Evolutionary conservation across 192 early-diverging fungal genomes (phyloP), one percentile per base, ranked within the genome.

Genomic region (Coemansia sp.): DNA sequence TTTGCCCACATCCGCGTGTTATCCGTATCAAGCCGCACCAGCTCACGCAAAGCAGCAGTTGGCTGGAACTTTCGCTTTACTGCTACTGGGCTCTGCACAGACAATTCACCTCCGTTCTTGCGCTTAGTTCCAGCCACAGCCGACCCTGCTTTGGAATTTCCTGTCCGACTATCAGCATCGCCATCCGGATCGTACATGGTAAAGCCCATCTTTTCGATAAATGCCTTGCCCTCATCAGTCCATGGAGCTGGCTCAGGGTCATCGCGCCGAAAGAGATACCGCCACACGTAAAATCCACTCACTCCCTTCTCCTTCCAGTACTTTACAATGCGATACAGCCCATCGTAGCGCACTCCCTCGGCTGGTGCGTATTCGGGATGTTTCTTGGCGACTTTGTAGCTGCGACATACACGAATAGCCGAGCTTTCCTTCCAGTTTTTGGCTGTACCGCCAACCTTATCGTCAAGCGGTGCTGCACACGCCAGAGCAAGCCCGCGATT

Each of bases 171-270:
- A 18, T 48, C 58, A 11, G 24, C n/a, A 17, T 26, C 60, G 5
- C 37, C 40, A 2, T 62, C 68, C 0, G 65, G 60, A 49, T 78
- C 61, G 49, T 72, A 61, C 63, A 82, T 80, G 26, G 58, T 55
- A 11, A 89, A 25, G 0, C 85, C 85, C 11, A 83, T 55, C 15
- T 76, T 52, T 24, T 55, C 58, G 20, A 84, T 84, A 17, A 67
- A 51, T 9, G 21, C 42, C 26, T 74, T 81, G 18, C 87, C 87
- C 51, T 83, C 83, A 5, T 48, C 24, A 0, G 83, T 86, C 88
- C 87, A 90, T 1, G 88, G 87, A 20, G 84, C 82, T 7, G 85
- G 83, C 42, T 85, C 86, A 0, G 66, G 57, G 51, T 90, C 88
- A 50, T 87, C 86, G 53, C 88, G 79, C 9, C 86, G 71, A 70